Evolutionary conservation across 352 stramenopile species (phyloP).

Genomic region (Phytophthora litchii): DNA sequence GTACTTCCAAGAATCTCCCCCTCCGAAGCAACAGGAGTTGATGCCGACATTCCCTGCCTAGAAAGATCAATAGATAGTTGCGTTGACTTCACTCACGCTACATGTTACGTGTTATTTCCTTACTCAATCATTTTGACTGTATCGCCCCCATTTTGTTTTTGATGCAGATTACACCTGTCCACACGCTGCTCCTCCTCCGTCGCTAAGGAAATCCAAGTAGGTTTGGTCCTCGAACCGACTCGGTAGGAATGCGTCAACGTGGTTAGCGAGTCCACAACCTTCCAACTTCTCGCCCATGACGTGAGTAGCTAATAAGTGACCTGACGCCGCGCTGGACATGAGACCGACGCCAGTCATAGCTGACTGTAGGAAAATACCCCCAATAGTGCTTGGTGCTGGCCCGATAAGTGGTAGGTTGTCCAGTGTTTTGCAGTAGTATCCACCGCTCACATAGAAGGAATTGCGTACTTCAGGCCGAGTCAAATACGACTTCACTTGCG

Average conservation of each 20-base stretch:
- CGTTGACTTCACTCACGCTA: conserved; percentile 6
- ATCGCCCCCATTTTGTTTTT: background rate
- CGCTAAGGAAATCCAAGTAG: conserved; percentile 64
- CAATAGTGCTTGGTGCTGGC: conserved; percentile 56
- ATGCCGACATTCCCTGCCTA: conserved; percentile 79
- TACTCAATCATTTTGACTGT: conserved; percentile 6
- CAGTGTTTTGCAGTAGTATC: conserved; percentile 84
- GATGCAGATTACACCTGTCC: conserved; percentile 59
- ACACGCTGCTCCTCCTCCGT: conserved; percentile 44
- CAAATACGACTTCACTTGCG: conserved; percentile 68
- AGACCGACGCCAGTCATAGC: conserved; percentile 76
- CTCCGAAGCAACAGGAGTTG: conserved; percentile 67
- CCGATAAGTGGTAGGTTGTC: conserved; percentile 81
- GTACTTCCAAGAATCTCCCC: conserved; percentile 79
- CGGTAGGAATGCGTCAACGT: conserved; percentile 61
- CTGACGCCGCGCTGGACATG: conserved; percentile 80
- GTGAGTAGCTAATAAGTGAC: conserved; percentile 64
- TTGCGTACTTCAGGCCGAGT: conserved; percentile 55
- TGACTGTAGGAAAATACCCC: conserved; percentile 71
- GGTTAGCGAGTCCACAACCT: conserved; percentile 49
- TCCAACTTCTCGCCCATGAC: conserved; percentile 61
- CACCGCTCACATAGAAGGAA: conserved; percentile 74
- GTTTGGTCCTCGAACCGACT: conserved; percentile 63
- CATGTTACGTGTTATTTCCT: conserved; percentile 6
- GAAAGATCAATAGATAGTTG: conserved; percentile 14